These are phyloP conservation scores for Pharus latifolius DNA, from an alignment of 176 grass and related monocot genomes.

Conservation along the genomic window DNA sequence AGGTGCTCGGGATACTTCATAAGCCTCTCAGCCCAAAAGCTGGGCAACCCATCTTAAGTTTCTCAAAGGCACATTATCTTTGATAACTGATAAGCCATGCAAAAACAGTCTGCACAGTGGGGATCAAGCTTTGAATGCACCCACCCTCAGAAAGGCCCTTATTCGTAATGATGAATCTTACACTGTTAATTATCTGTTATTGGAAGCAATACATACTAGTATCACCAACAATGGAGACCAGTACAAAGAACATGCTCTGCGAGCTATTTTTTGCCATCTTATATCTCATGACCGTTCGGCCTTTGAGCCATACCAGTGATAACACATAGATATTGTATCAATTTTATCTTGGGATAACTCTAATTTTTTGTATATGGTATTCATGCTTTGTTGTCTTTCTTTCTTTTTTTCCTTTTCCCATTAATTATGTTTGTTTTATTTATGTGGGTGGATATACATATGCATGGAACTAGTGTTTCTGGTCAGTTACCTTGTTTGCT, in stretches of 20 bases:
- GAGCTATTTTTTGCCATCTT: neutral
- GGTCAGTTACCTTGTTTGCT: neutral
- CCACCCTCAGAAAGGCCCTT: neutral
- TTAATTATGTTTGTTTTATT: neutral
- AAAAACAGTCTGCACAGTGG: neutral
- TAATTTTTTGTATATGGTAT: neutral
- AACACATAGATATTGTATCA: neutral
- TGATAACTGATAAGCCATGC: too few relatives aligned
- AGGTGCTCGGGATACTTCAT: neutral
- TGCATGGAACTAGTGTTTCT: neutral
- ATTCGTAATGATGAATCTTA: neutral
- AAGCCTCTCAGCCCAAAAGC: neutral
- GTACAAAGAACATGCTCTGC: neutral
- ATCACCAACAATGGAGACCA: too few relatives aligned
- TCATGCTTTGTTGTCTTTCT: neutral
- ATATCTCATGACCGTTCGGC: neutral
- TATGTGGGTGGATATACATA: conserved; percentile 2
- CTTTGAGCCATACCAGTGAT: neutral
- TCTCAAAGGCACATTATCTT: too few relatives aligned
- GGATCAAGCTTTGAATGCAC: too few relatives aligned
- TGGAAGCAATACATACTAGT: neutral
- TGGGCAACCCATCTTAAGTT: neutral
- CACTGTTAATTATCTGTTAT: neutral
- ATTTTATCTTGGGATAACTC: neutral
- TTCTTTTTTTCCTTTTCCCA: neutral